Percentiles rank a stretch among this genome's conserved stretches.
These are phyloP conservation scores for Botryotinia globosa DNA, from an alignment of 2,329 filamentous ascomycete genomes.

Conservation along the genomic window DNA sequence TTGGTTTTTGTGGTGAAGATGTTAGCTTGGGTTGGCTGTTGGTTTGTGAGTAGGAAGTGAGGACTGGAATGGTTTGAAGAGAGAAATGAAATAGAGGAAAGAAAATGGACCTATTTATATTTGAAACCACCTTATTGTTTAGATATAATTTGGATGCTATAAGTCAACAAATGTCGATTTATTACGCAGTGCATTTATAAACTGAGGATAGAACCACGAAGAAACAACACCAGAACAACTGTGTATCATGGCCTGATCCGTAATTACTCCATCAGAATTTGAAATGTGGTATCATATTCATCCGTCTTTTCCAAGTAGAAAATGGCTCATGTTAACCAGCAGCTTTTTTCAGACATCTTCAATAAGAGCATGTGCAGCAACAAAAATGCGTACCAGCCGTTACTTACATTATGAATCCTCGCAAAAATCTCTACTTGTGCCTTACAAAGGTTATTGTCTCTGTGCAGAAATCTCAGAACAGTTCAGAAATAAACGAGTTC, in stretches of 20 bases:
- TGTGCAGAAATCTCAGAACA: background rate
- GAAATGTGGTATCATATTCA: background rate
- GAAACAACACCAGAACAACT: background rate
- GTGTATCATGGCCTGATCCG: background rate
- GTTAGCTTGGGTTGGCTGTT: background rate
- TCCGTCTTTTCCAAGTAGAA: background rate
- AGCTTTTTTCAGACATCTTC: background rate
- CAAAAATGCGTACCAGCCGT: background rate
- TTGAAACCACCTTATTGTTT: background rate
- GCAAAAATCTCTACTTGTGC: background rate
- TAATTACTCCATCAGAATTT: background rate
- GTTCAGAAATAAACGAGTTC: background rate
- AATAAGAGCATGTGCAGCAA: background rate
- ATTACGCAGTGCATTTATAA: background rate
- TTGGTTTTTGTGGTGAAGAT: background rate
- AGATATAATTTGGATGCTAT: background rate
- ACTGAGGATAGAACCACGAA: background rate
- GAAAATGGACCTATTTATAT: background rate
- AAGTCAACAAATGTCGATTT: background rate
- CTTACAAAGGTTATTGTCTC: background rate
- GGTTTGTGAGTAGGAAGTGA: background rate
- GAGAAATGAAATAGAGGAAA: background rate
- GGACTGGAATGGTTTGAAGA: background rate
- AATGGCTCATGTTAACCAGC: background rate
- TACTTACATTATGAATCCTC: background rate